These are phyloP conservation scores for Sarcodon sp. DNA, from an alignment of 768 basidiomycete genomes.

Conservation along the genomic window DNA sequence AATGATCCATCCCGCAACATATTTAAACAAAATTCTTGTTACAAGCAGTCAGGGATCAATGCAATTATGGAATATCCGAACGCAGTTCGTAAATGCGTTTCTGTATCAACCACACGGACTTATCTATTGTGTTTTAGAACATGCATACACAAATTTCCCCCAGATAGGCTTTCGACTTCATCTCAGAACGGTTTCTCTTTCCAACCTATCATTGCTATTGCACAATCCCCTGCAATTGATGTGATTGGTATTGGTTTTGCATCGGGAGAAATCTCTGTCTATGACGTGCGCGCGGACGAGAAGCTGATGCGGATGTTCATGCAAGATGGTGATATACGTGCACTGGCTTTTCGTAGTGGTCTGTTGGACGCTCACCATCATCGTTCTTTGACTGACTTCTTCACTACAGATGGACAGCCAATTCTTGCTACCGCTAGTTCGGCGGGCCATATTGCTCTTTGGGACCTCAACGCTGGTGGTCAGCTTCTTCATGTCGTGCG, in stretches of 20 bases:
- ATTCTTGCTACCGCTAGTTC: constrained; percentile 83
- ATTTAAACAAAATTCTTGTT: constrained; percentile 90
- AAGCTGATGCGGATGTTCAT: constrained; percentile 80
- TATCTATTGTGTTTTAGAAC: constrained; percentile 29
- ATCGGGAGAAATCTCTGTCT: constrained; percentile 78
- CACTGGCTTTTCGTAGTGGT: constrained; percentile 84
- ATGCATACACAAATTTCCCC: constrained; percentile 70
- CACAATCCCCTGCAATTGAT: constrained; percentile 92
- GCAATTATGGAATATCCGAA: constrained; percentile 90
- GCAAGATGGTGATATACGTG: constrained; percentile 71
- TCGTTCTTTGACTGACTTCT: not conserved
- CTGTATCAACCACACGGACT: not conserved
- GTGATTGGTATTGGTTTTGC: constrained; percentile 89
- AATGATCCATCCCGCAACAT: constrained; percentile 89
- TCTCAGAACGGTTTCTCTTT: constrained; percentile 14
- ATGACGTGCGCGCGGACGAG: constrained; percentile 87
- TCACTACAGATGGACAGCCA: constrained; percentile 65
- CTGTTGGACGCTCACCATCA: constrained; percentile 2
- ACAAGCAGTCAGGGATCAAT: constrained; percentile 70
- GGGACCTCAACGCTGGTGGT: constrained; percentile 82
- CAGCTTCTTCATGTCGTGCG: constrained; percentile 74
- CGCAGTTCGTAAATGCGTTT: constrained; percentile 37
- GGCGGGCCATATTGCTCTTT: constrained; percentile 80
- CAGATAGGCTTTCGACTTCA: constrained; percentile 32
- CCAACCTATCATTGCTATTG: constrained; percentile 58